phyloP scores from a whole-genome alignment of 345 rosid genomes.

The Capsella bursapastoris region DNA sequence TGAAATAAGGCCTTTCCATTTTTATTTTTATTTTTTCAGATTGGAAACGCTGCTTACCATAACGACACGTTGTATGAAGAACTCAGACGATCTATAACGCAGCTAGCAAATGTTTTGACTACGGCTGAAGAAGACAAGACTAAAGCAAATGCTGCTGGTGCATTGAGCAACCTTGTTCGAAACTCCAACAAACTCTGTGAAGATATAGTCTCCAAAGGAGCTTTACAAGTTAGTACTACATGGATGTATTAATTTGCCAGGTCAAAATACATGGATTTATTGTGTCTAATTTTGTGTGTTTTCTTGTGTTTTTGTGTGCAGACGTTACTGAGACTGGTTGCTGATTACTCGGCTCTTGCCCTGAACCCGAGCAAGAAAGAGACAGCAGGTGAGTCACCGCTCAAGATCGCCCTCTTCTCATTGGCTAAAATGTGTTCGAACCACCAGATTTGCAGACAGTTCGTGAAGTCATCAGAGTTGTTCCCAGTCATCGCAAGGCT shows the following conservation, averaged over 20 bases:
- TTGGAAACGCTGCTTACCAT: slow-evolving; percentile 96
- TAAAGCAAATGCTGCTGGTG: slow-evolving; percentile 97
- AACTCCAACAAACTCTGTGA: slow-evolving; percentile 89
- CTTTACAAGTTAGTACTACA: slow-evolving; percentile 73
- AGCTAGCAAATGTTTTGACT: slow-evolving; percentile 70
- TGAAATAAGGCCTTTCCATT: not conserved
- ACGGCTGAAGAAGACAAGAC: slow-evolving; percentile 94
- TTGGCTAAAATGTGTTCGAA: slow-evolving; percentile 86
- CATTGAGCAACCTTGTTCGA: slow-evolving; percentile 94
- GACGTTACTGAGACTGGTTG: slow-evolving; percentile 79
- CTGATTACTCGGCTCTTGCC: slow-evolving; percentile 72
- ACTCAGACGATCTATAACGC: slow-evolving; percentile 85
- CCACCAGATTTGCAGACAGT: slow-evolving; percentile 74
- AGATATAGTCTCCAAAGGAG: slow-evolving; percentile 89
- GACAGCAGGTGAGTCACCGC: slow-evolving; percentile 76
- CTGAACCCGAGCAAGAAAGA: slow-evolving; percentile 76
- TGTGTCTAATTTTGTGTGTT: not conserved
- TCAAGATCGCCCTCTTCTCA: slow-evolving; percentile 91
- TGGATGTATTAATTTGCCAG: not conserved
- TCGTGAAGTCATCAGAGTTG: slow-evolving; percentile 76
- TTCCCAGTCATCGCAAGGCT: slow-evolving; percentile 75
- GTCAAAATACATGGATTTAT: slow-evolving; percentile 1
- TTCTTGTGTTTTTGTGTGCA: slow-evolving; percentile 36
- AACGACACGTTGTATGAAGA: slow-evolving; percentile 82
- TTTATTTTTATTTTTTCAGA: slow-evolving; percentile 47